A percentile compares a stretch with the other conserved stretches of the same genome.
phyloP scores from a whole-genome alignment of 805 yeast species.

The Zygosaccharomyces bisporus region DNA sequence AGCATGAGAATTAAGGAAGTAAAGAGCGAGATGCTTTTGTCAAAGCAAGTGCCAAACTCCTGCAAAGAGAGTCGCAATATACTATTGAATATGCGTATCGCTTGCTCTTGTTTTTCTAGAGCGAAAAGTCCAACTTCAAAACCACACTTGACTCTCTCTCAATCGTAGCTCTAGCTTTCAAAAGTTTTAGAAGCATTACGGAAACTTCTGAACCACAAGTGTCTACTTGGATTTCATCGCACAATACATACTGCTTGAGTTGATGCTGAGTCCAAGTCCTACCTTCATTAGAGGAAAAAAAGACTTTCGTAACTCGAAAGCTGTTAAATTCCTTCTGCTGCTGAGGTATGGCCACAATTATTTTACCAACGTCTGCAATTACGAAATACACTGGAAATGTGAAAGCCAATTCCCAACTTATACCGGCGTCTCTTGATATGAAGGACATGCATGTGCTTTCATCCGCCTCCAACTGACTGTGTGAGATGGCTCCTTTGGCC shows the following conservation, averaged over 20 bases:
- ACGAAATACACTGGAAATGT: constrained; percentile 3
- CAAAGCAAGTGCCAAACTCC: no score
- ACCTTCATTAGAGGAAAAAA: constrained; percentile 1
- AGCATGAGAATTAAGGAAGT: no score
- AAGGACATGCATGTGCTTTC: neutral
- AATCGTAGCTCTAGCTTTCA: constrained; percentile 10
- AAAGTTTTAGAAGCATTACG: neutral
- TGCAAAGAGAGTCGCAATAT: no score
- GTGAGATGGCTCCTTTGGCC: constrained; percentile 5
- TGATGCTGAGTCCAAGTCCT: neutral
- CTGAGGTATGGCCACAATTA: constrained; percentile 6
- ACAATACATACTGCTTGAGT: neutral
- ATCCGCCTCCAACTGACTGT: constrained; percentile 3
- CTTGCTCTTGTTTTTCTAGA: neutral
- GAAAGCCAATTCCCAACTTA: constrained; percentile 3
- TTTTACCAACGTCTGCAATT: constrained; percentile 2
- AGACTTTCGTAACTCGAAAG: neutral
- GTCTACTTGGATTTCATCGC: neutral
- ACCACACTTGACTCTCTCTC: neutral
- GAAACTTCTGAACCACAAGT: neutral
- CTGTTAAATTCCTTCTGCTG: neutral
- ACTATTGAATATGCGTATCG: no score
- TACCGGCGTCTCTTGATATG: constrained; percentile 4
- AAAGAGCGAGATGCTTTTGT: no score
- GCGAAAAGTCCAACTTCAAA: constrained; percentile 1